These are phyloP conservation scores for Penicillium frequentans DNA, from an alignment of 2,329 filamentous ascomycete genomes.

Conservation along the genomic window DNA sequence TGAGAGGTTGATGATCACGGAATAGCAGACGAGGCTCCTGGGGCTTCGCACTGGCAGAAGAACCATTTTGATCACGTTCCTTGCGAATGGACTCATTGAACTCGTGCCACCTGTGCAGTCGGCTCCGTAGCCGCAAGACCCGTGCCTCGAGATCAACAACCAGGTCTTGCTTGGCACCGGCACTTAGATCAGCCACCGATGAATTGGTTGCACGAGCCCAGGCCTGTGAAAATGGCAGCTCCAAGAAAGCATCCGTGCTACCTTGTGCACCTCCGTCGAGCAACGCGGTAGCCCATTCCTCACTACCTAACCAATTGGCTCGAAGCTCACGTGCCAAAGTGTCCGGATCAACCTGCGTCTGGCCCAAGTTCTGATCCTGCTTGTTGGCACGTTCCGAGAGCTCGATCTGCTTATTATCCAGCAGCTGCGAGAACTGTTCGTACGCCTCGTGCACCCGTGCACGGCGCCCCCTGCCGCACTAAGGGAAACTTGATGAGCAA, in stretches of 20 bases:
- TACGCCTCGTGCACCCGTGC: constrained; percentile 60
- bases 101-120: constrained; percentile 72
- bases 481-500: constrained; percentile 72
- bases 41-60: not conserved
- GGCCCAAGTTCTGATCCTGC: constrained; percentile 28
- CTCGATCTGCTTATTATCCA: constrained; percentile 63
- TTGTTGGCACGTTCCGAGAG: constrained; percentile 43
- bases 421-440: constrained; percentile 61
- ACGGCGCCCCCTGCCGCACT: constrained; percentile 60
- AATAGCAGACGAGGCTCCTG: constrained; percentile 29
- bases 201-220: constrained; percentile 68
- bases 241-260: constrained; percentile 63
- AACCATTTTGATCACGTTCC: constrained; percentile 7
- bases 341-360: constrained; percentile 36
- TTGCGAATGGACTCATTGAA: constrained; percentile 52
- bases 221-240: constrained; percentile 66
- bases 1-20: constrained; percentile 40
- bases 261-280: constrained; percentile 64
- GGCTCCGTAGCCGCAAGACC: constrained; percentile 64
- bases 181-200: constrained; percentile 43
- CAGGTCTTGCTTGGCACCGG: constrained; percentile 31
- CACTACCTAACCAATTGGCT: constrained; percentile 75
- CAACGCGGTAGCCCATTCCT: constrained; percentile 71
- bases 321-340: constrained; percentile 52
- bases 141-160: constrained; percentile 71